Evolutionary conservation across 345 rosid species (phyloP), one percentile per base, ranked within the genome.

Genomic region (Citrus inodora): DNA sequence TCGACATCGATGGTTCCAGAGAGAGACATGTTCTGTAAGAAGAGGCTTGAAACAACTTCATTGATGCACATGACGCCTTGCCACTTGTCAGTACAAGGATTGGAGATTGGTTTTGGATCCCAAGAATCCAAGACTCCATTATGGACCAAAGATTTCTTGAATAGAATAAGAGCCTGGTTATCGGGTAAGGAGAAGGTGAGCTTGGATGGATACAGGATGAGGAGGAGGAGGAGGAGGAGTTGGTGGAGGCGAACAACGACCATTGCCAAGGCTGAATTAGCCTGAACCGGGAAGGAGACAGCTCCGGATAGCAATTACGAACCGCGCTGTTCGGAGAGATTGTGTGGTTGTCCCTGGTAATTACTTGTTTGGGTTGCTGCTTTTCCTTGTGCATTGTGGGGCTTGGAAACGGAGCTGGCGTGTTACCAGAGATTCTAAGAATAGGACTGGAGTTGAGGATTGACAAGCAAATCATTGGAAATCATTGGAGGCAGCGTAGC

Each of bases 11-110:
- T 76, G 9, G 68, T 66, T 38, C 99, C 99, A 0, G 91, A 75
- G 63, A 93, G 86, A 21, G 90, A 88, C 33, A 87, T 77, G 17
- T 66, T 80, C 17, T 88, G 77, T 61, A 95, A 89, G 65, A 87
- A 87, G 80, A 95, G 83, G 59, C 98, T 94, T 14, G 84, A 73
- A 55, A 94, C 89, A 32, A 78, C 75, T 4, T 80, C 84, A 17
- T 84, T 77, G 65, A 61, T 63, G 75, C 99, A 94, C 67, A 83
- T 25, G 75, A 94, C 81, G 13, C 97, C 95, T 1, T 24, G 19
- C 99, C 99, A 95, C 2, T 76, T 71, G n/a, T 82, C 73, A 17
- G 46, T 30, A 69, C 99, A 93, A 64, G 97, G 93, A 67, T 81
- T 73, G 24, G 94, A 82, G 51, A 86, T 85, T 11, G 75, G 32